Conservation (phyloP, 208 protist genomes). For the Naegleria lovaniensis region DNA sequence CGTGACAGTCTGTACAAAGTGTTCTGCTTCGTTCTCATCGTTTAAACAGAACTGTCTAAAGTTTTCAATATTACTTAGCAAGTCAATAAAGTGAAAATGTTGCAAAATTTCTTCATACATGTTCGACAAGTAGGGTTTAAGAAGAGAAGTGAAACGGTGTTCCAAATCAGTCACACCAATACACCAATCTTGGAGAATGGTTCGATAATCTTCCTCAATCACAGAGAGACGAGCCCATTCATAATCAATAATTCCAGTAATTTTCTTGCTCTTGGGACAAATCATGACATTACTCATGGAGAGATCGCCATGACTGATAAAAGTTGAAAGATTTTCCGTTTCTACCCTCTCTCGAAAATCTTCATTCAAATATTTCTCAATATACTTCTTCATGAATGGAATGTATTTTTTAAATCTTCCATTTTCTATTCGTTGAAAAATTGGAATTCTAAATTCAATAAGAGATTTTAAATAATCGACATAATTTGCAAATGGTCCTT, state of each 20-base stretch:
- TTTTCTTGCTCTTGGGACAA: not conserved
- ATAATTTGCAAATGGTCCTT: not conserved
- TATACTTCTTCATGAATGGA: not conserved
- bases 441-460: not conserved
- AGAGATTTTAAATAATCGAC: not conserved
- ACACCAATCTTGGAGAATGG: not conserved
- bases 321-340: not conserved
- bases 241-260: not conserved
- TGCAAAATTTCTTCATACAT: not conserved
- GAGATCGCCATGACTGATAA: not conserved
- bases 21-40: not conserved
- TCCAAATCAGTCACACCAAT: not conserved
- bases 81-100: not conserved
- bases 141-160: not conserved
- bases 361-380: not conserved
- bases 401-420: not conserved
- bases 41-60: not conserved
- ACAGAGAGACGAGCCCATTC: not conserved
- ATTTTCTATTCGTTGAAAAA: not conserved
- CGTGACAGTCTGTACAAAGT: not conserved
- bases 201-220: not conserved
- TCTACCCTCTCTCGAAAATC: not conserved
- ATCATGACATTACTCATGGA: not conserved
- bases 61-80: not conserved
- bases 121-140: not conserved